A percentile compares a stretch with the other conserved stretches of the same genome.
Conservation (phyloP, 2,329 filamentous ascomycete species). For the Phialophora expanda region DNA sequence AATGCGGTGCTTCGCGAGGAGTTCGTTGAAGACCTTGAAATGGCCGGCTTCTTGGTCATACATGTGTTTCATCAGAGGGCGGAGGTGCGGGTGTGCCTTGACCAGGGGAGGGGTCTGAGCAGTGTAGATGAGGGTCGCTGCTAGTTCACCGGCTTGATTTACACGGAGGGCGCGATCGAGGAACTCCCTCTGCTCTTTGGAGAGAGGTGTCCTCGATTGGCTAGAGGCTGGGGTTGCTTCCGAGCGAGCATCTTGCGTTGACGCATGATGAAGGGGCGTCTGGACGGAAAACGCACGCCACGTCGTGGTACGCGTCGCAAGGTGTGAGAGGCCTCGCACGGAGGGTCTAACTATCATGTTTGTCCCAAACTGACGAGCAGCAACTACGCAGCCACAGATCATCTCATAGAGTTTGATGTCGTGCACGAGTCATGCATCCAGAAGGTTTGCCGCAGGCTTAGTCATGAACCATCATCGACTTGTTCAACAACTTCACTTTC, state of each 20-base stretch:
- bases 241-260: conserved; percentile 30
- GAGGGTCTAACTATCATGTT: conserved; percentile 10
- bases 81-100: conserved; percentile 80
- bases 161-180: conserved; percentile 84
- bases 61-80: conserved; percentile 95
- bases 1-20: conserved; percentile 84
- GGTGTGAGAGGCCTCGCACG: neutral
- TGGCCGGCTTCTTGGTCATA: conserved; percentile 94
- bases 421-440: conserved; percentile 1
- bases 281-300: neutral
- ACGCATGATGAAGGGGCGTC: conserved; percentile 14
- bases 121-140: conserved; percentile 90
- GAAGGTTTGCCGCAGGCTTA: neutral
- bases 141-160: conserved; percentile 97
- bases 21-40: conserved; percentile 79
- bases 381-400: neutral
- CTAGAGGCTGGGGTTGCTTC: conserved; percentile 39
- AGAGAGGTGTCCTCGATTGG: conserved; percentile 62
- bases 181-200: conserved; percentile 72
- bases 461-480: neutral
- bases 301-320: neutral
- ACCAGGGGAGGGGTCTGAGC: conserved; percentile 84
- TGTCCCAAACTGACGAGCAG: neutral
- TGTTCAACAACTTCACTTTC: neutral
- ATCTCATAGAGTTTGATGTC: neutral